Evolutionary conservation across 2,329 filamentous ascomycete species (phyloP).

Genomic region (Dothidotthia symphoricarpi): DNA sequence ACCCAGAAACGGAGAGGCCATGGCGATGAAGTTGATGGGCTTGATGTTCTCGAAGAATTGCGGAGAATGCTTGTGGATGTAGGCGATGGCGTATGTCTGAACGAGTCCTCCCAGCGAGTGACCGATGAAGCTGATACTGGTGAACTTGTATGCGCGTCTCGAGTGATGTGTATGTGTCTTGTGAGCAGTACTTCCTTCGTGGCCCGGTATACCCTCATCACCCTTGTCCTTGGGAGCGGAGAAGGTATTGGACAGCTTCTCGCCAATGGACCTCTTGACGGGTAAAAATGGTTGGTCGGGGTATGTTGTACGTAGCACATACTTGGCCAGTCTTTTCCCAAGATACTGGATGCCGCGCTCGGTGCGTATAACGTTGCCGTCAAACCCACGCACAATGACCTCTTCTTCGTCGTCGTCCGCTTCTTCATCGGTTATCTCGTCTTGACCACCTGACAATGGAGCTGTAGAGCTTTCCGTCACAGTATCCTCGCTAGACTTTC

Average conservation of each 20-base stretch:
- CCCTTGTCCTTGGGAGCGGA: constrained; percentile 44
- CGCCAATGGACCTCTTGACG: constrained; percentile 53
- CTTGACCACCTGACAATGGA: constrained; percentile 51
- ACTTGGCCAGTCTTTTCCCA: constrained; percentile 89
- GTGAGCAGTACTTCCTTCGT: constrained; percentile 63
- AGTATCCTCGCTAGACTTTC: constrained; percentile 2
- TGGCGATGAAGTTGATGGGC: constrained; percentile 84
- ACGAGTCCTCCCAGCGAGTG: constrained; percentile 88
- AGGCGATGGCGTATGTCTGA: constrained; percentile 92
- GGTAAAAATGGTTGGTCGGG: constrained; percentile 89
- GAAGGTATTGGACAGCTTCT: constrained; percentile 50
- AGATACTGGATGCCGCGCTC: constrained; percentile 96
- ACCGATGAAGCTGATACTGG: constrained; percentile 91
- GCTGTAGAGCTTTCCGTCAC: constrained; percentile 42
- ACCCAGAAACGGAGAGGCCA: constrained; percentile 85
- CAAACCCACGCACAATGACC: constrained; percentile 85
- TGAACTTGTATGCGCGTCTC: constrained; percentile 72
- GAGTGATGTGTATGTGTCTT: constrained; percentile 46
- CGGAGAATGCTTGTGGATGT: constrained; percentile 94
- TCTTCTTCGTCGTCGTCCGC: constrained; percentile 73
- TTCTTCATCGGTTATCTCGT: constrained; percentile 30
- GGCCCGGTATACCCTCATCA: constrained; percentile 50
- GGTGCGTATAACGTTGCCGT: constrained; percentile 84
- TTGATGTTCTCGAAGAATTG: constrained; percentile 82
- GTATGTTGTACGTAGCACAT: constrained; percentile 84